Evolutionary conservation across 345 rosid genomes (phyloP).

Genomic region (Boechera divaricarpa): DNA sequence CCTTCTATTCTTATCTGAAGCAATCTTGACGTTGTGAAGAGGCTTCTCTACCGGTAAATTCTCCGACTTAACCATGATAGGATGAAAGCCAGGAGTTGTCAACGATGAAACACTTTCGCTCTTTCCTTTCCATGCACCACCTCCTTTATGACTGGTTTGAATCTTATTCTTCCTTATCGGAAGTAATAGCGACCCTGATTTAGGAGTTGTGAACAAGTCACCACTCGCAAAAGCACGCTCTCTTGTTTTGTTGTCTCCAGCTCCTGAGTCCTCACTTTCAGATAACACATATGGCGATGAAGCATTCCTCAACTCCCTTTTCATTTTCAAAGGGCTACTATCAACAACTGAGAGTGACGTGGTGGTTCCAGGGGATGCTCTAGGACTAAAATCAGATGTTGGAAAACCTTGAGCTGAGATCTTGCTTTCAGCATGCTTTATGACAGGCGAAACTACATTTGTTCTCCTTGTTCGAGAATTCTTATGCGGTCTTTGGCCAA

Average conservation of each 20-base stretch:
- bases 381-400: slow-evolving; percentile 63
- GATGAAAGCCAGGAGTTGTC: slow-evolving; percentile 59
- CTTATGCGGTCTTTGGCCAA: slow-evolving; percentile 89
- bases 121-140: slow-evolving; percentile 80
- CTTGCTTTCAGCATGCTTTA: slow-evolving; percentile 62
- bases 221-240: slow-evolving; percentile 62
- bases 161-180: slow-evolving; percentile 65
- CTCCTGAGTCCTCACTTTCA: slow-evolving; percentile 91
- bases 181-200: slow-evolving; percentile 54
- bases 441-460: slow-evolving; percentile 69
- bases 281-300: slow-evolving; percentile 72
- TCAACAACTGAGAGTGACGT: slow-evolving; percentile 55
- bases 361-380: slow-evolving; percentile 58
- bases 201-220: slow-evolving; percentile 59
- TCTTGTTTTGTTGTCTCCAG: slow-evolving; percentile 69
- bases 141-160: slow-evolving; percentile 65
- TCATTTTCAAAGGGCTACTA: slow-evolving; percentile 55
- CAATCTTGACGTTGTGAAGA: slow-evolving; percentile 58
- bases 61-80: slow-evolving; percentile 65
- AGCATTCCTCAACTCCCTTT: slow-evolving; percentile 64
- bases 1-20: slow-evolving; percentile 85
- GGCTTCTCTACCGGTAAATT: slow-evolving; percentile 63
- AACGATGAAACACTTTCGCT: slow-evolving; percentile 62
- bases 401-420: slow-evolving; percentile 61
- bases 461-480: slow-evolving; percentile 87